A percentile compares a stretch with the other conserved stretches of the same genome.
Evolutionary conservation across 495 filamentous ascomycete genomes (phyloP).

Genomic region (Pyronema domesticum): DNA sequence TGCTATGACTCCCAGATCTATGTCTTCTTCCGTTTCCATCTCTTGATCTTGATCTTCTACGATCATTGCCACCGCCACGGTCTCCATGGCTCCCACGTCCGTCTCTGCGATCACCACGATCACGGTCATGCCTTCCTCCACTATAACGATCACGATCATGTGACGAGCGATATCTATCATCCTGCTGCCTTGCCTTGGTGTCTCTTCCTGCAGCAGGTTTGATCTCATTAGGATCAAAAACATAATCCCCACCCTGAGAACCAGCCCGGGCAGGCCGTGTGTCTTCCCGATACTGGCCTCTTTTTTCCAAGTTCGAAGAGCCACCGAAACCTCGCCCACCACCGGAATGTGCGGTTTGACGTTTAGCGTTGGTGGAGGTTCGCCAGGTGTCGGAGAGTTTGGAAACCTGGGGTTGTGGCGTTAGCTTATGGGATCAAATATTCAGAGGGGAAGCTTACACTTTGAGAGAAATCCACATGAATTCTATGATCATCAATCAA

Average conservation of each 20-base stretch:
- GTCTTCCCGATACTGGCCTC: slow-evolving; percentile 69
- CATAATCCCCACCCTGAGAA: slow-evolving; percentile 49
- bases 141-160: not conserved
- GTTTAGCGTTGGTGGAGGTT: slow-evolving; percentile 67
- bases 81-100: not conserved
- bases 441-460: slow-evolving; percentile 35
- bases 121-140: slow-evolving; percentile 8
- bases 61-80: slow-evolving; percentile 4
- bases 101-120: slow-evolving; percentile 10
- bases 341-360: slow-evolving; percentile 34
- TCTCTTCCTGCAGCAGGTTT: not conserved
- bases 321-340: slow-evolving; percentile 60
- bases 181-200: not conserved
- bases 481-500: slow-evolving; percentile 95
- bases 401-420: slow-evolving; percentile 36
- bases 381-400: slow-evolving; percentile 85
- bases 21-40: slow-evolving; percentile 13
- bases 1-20: slow-evolving; percentile 3
- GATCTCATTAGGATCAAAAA: slow-evolving; percentile 40
- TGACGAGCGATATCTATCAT: slow-evolving; percentile 3
- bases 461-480: slow-evolving; percentile 96
- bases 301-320: slow-evolving; percentile 67
- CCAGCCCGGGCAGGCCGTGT: slow-evolving; percentile 32
- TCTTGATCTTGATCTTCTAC: slow-evolving; percentile 11
- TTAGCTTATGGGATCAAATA: slow-evolving; percentile 17